A percentile compares a stretch with the other conserved stretches of the same genome.
phyloP scores from a whole-genome alignment of 2,329 filamentous ascomycete species.

The Botryotinia calthae region DNA sequence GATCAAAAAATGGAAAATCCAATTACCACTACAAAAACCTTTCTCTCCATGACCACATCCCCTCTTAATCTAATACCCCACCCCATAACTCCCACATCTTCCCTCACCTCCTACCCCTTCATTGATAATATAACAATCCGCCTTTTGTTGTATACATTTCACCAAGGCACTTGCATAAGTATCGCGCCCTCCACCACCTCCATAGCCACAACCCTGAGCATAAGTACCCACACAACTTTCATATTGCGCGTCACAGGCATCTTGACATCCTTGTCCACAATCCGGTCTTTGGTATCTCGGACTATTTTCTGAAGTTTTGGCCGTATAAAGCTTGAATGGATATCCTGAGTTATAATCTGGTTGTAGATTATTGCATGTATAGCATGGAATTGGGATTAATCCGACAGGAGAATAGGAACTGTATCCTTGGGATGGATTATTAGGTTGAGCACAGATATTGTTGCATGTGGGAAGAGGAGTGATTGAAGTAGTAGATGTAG shows the following conservation, averaged over 20 bases:
- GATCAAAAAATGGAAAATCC: not conserved
- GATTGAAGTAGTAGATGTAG: conserved; percentile 36
- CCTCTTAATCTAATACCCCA: conserved; percentile 25
- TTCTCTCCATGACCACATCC: not conserved
- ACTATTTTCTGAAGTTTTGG: conserved; percentile 45
- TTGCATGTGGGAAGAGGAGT: conserved; percentile 48
- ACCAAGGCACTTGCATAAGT: conserved; percentile 36
- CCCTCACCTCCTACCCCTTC: conserved; percentile 39
- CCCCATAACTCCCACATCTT: conserved; percentile 43
- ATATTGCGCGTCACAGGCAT: conserved; percentile 55
- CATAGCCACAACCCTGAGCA: conserved; percentile 46
- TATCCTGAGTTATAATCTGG: conserved; percentile 43
- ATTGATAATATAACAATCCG: conserved; percentile 49
- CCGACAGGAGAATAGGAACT: conserved; percentile 59
- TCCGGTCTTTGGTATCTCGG: conserved; percentile 44
- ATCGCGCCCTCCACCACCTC: conserved; percentile 26
- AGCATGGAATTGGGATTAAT: conserved; percentile 50
- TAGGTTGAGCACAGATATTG: conserved; percentile 52
- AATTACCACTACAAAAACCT: not conserved
- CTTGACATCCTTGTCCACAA: conserved; percentile 46
- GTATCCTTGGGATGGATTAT: conserved; percentile 61
- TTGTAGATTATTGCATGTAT: conserved; percentile 54
- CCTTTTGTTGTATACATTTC: conserved; percentile 51
- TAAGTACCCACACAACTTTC: conserved; percentile 49
- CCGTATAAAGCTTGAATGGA: conserved; percentile 53